Percentiles rank a stretch among this genome's conserved stretches.
These are phyloP conservation scores for Rostrohypoxylon terebratum DNA, from an alignment of 495 filamentous ascomycete genomes.

Conservation along the genomic window DNA sequence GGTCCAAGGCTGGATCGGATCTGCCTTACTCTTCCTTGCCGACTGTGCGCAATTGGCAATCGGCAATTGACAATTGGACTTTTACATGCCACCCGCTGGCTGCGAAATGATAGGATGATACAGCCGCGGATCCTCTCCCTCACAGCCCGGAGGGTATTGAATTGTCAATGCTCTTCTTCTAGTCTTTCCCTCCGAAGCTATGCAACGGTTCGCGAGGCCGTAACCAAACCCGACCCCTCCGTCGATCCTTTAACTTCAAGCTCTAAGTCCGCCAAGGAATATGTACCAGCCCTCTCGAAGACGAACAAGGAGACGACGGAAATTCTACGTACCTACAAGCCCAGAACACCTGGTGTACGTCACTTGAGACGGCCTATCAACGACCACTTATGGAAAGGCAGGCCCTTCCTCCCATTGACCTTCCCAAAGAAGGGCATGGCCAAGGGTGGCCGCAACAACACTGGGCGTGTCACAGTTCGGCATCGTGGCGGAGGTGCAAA, in stretches of 20 bases:
- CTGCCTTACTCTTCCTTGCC: constrained; percentile 6
- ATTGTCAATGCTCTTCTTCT: constrained; percentile 57
- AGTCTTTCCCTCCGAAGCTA: constrained; percentile 62
- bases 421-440: constrained; percentile 89
- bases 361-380: constrained; percentile 93
- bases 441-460: constrained; percentile 92
- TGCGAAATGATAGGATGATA: constrained; percentile 63
- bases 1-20: constrained; percentile 30
- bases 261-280: constrained; percentile 44
- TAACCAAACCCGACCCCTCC: constrained; percentile 49
- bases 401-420: constrained; percentile 84
- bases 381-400: constrained; percentile 95
- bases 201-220: constrained; percentile 63
- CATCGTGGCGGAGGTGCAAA: constrained; percentile 93
- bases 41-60: constrained; percentile 14
- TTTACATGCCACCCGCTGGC: constrained; percentile 10
- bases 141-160: constrained; percentile 58
- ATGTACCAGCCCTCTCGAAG: constrained; percentile 24
- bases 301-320: constrained; percentile 55
- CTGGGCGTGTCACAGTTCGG: constrained; percentile 83
- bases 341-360: constrained; percentile 91
- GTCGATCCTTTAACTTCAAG: constrained; percentile 55
- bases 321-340: constrained; percentile 86
- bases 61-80: constrained; percentile 25
- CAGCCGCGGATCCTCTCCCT: constrained; percentile 71